Conservation (phyloP, 2,329 filamentous ascomycete species). For the Fusarium sambucinum region DNA sequence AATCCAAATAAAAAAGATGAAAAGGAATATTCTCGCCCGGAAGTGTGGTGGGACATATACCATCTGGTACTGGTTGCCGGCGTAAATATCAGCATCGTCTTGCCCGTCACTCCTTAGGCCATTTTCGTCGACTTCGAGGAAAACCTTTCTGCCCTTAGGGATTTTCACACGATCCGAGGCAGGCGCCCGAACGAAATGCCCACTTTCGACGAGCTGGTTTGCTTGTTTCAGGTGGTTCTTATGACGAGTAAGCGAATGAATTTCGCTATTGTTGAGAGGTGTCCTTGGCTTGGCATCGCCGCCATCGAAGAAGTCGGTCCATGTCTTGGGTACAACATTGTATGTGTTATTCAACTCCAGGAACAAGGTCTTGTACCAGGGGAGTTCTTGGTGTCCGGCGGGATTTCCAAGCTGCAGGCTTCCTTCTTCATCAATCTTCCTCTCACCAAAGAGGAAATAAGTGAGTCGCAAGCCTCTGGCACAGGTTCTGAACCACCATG, state of each 20-base stretch:
- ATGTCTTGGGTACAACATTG: slow-evolving; percentile 65
- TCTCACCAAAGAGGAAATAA: slow-evolving; percentile 92
- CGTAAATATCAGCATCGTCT: slow-evolving; percentile 62
- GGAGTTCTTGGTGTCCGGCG: slow-evolving; percentile 50
- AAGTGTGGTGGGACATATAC: slow-evolving; percentile 91
- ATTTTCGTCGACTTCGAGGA: slow-evolving; percentile 77
- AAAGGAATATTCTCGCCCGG: slow-evolving; percentile 80
- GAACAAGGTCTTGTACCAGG: slow-evolving; percentile 59
- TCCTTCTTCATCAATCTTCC: slow-evolving; percentile 84
- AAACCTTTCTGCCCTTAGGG: slow-evolving; percentile 84
- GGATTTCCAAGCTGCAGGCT: slow-evolving; percentile 62
- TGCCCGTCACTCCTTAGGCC: slow-evolving; percentile 73
- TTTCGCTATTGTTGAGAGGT: slow-evolving; percentile 53
- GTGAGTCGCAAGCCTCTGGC: slow-evolving; percentile 84
- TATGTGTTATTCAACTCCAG: slow-evolving; percentile 60
- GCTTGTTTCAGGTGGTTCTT: slow-evolving; percentile 62
- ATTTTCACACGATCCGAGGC: slow-evolving; percentile 96
- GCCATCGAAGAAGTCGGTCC: slow-evolving; percentile 67
- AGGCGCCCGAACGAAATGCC: slow-evolving; percentile 89
- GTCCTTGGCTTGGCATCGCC: slow-evolving; percentile 59
- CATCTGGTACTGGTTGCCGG: slow-evolving; percentile 72
- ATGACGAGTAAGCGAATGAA: slow-evolving; percentile 52
- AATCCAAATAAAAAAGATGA: slow-evolving; percentile 91
- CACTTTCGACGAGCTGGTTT: slow-evolving; percentile 73
- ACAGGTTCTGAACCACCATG: slow-evolving; percentile 95